Percentiles rank a stretch among this genome's conserved stretches.
phyloP scores from a whole-genome alignment of 306 rosid genomes.

The Amphicarpaea edgeworthii region DNA sequence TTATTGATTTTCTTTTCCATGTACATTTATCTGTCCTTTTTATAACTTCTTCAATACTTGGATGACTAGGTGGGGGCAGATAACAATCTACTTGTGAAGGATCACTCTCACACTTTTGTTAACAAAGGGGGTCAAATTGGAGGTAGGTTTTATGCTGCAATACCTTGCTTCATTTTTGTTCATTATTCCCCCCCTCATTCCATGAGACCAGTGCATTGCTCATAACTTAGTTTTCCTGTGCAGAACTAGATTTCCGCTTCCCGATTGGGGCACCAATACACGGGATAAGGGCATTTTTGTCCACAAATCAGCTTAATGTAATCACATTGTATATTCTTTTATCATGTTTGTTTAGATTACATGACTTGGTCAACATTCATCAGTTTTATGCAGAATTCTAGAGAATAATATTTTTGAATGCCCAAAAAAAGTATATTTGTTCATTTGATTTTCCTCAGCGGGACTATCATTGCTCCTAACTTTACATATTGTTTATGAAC shows the following conservation, averaged over 20 bases:
- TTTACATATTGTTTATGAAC: slow-evolving; percentile 45
- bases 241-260: slow-evolving; percentile 99
- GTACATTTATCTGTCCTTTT: slow-evolving; percentile 18
- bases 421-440: background rate
- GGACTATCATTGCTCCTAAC: slow-evolving; percentile 24
- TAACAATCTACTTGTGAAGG: slow-evolving; percentile 90
- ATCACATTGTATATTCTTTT: slow-evolving; percentile 22
- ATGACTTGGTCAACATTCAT: slow-evolving; percentile 26
- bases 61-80: slow-evolving; percentile 83
- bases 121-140: slow-evolving; percentile 97
- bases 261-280: slow-evolving; percentile 94
- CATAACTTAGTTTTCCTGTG: slow-evolving; percentile 50
- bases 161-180: slow-evolving; percentile 11
- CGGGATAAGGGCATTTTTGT: slow-evolving; percentile 88
- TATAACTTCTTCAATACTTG: slow-evolving; percentile 37
- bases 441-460: slow-evolving; percentile 8
- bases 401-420: slow-evolving; percentile 8
- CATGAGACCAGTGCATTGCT: slow-evolving; percentile 5
- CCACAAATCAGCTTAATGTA: slow-evolving; percentile 96
- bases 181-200: slow-evolving; percentile 28
- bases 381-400: slow-evolving; percentile 7
- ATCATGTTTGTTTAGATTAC: slow-evolving; percentile 37
- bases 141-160: slow-evolving; percentile 61
- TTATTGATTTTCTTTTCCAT: slow-evolving; percentile 20
- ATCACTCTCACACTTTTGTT: slow-evolving; percentile 94